Evolutionary conservation across 495 filamentous ascomycete genomes (phyloP).

Genomic region (Penicillium crystallinum): DNA sequence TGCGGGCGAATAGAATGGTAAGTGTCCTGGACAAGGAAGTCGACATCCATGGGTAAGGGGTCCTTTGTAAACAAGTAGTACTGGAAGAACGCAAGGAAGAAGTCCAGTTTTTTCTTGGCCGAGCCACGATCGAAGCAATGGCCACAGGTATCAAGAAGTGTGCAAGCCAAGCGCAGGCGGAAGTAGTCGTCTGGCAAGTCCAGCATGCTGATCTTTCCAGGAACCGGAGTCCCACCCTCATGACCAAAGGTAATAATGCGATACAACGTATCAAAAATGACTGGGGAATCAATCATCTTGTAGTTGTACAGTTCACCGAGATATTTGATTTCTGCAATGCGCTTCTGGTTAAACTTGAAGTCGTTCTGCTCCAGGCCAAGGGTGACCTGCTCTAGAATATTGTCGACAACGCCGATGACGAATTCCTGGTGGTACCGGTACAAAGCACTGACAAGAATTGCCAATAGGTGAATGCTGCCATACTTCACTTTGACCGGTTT

Average conservation of each 20-base stretch:
- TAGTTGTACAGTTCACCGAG: conserved; percentile 97
- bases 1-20: conserved; percentile 78
- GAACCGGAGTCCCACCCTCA: conserved; percentile 73
- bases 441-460: conserved; percentile 81
- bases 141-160: conserved; percentile 89
- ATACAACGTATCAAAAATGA: conserved; percentile 94
- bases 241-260: conserved; percentile 90
- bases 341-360: conserved; percentile 96
- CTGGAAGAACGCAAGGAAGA: conserved; percentile 96
- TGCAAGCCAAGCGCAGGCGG: conserved; percentile 82
- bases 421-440: conserved; percentile 92
- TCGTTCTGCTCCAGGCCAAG: conserved; percentile 91
- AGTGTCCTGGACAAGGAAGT: conserved; percentile 94
- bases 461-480: conserved; percentile 91
- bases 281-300: conserved; percentile 90
- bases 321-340: conserved; percentile 94
- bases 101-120: conserved; percentile 95
- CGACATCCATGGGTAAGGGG: conserved; percentile 89
- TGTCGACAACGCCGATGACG: conserved; percentile 80
- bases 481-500: conserved; percentile 97
- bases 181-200: conserved; percentile 96
- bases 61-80: conserved; percentile 97
- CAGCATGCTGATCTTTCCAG: conserved; percentile 65
- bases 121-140: conserved; percentile 92
- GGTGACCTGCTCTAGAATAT: conserved; percentile 80